A percentile compares a stretch with the other conserved stretches of the same genome.
Evolutionary conservation across 345 rosid species (phyloP).

Genomic region (Aegle marmelos): DNA sequence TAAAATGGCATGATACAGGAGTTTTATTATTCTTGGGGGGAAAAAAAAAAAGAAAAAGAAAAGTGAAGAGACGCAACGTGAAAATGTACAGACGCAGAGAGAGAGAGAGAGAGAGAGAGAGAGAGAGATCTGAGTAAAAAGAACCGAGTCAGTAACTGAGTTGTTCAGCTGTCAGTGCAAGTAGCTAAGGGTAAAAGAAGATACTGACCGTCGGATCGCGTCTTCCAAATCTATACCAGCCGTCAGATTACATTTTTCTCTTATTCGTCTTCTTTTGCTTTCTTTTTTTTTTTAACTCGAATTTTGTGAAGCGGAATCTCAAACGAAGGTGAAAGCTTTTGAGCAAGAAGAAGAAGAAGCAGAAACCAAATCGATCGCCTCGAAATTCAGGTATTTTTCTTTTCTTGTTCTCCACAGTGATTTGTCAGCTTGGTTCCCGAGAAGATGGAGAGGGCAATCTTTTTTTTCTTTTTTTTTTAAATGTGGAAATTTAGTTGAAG

Average conservation of each 20-base stretch:
- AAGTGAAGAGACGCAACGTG: constrained; percentile 26
- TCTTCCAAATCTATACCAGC: constrained; percentile 6
- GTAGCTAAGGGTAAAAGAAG: constrained; percentile 8
- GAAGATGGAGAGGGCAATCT: constrained; percentile 1
- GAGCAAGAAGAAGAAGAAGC: background rate
- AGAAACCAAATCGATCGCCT: constrained; percentile 3
- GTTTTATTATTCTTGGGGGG: background rate
- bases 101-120: constrained; percentile 20
- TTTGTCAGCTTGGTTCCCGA: constrained; percentile 18
- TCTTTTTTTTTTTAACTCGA: background rate
- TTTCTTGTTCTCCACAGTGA: background rate
- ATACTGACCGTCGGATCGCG: constrained; percentile 28
- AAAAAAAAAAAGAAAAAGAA: background rate
- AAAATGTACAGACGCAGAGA: constrained; percentile 15
- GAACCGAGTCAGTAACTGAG: constrained; percentile 24
- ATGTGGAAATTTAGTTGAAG: constrained; percentile 1
- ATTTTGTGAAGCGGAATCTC: constrained; percentile 1
- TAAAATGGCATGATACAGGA: background rate
- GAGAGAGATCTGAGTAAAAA: constrained; percentile 44
- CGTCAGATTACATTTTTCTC: constrained; percentile 24
- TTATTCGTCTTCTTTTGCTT: constrained; percentile 2
- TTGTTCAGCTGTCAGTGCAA: constrained; percentile 24
- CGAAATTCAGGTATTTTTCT: constrained; percentile 1
- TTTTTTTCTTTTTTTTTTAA: background rate
- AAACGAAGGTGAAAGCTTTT: background rate